These are phyloP conservation scores for Ampelomyces quisqualis DNA, from an alignment of 2,329 filamentous ascomycete species.

Conservation along the genomic window DNA sequence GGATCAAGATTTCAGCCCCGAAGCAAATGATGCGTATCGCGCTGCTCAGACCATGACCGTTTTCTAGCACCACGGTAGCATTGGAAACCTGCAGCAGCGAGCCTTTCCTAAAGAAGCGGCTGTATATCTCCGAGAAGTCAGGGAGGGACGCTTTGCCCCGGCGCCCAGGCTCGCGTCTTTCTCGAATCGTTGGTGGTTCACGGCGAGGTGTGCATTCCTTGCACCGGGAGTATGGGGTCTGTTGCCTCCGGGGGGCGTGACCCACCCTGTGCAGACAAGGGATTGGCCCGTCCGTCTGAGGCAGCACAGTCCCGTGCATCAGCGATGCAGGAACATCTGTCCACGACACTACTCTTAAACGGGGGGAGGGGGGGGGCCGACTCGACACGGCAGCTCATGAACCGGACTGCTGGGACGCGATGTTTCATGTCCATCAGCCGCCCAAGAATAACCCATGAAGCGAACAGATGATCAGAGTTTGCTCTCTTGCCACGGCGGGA, in stretches of 20 bases:
- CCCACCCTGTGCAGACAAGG: constrained; percentile 19
- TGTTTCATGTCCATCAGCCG: constrained; percentile 45
- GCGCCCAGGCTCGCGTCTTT: constrained; percentile 40
- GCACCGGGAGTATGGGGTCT: constrained; percentile 35
- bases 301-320: constrained; percentile 43
- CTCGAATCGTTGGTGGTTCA: constrained; percentile 39
- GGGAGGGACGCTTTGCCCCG: constrained; percentile 41
- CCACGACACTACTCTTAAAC: constrained; percentile 41
- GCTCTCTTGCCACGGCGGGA: constrained; percentile 25
- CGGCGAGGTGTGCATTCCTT: constrained; percentile 44
- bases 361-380: constrained; percentile 32
- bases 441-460: constrained; percentile 42
- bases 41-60: constrained; percentile 49
- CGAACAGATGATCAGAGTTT: constrained; percentile 42
- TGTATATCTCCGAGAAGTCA: constrained; percentile 47
- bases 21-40: constrained; percentile 46
- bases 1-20: constrained; percentile 50
- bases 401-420: constrained; percentile 35
- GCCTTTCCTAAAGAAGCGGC: constrained; percentile 45
- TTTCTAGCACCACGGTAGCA: constrained; percentile 49
- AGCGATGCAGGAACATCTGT: constrained; percentile 48
- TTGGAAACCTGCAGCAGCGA: constrained; percentile 51
- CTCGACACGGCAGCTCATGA: constrained; percentile 41
- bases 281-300: constrained; percentile 36
- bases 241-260: constrained; percentile 22